A percentile compares a stretch with the other conserved stretches of the same genome.
These are phyloP conservation scores for Helichrysum umbraculigerum DNA, from an alignment of 129 eudicot genomes.

Conservation along the genomic window DNA sequence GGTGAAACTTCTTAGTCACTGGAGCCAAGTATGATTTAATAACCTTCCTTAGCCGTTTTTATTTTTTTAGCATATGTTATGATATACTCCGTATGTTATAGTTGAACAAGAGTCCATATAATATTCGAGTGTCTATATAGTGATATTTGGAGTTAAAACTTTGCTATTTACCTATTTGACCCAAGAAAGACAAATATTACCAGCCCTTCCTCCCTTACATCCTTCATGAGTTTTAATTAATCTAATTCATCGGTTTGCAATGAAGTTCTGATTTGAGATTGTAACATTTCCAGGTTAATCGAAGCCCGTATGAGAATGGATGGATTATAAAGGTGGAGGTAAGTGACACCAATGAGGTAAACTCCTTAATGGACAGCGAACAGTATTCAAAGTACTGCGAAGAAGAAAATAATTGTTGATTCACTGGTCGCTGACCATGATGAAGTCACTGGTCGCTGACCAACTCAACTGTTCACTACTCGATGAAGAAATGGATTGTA, in stretches of 20 bases:
- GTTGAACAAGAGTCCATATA: background rate
- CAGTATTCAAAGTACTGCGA: constrained; percentile 84
- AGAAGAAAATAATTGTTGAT: constrained; percentile 85
- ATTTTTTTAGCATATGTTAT: background rate
- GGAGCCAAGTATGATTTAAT: background rate
- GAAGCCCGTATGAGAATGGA: constrained; percentile 83
- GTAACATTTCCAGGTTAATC: constrained; percentile 52
- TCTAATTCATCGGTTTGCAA: background rate
- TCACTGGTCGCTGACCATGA: constrained; percentile 30
- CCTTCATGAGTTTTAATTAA: background rate
- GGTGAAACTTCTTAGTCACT: background rate
- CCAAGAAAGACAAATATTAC: background rate
- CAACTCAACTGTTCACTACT: no score
- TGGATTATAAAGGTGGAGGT: constrained; percentile 93
- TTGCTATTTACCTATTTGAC: background rate
- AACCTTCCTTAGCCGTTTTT: background rate
- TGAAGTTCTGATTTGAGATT: background rate
- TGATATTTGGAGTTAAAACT: background rate
- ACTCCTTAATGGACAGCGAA: constrained; percentile 67
- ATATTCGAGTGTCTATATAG: background rate
- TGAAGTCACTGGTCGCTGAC: no score
- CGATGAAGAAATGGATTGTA: no score
- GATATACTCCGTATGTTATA: background rate
- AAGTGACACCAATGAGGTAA: constrained; percentile 45
- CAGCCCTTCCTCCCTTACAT: background rate